A percentile compares a stretch with the other conserved stretches of the same genome.
Evolutionary conservation across 2,329 filamentous ascomycete species (phyloP).

Genomic region (Aspergillus fijiensis): DNA sequence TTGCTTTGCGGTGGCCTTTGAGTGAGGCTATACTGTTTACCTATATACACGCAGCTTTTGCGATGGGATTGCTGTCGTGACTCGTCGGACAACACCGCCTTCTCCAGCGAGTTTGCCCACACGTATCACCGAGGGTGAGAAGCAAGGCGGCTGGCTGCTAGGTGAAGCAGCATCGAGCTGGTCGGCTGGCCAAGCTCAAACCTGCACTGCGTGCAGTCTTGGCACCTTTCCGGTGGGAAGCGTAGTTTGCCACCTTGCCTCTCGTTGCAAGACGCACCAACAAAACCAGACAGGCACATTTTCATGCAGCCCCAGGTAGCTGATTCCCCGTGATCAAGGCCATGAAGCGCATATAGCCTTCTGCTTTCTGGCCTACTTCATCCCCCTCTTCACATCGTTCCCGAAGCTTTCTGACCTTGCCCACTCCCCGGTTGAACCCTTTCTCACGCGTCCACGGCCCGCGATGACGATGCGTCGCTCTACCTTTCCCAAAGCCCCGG

Average conservation of each 20-base stretch:
- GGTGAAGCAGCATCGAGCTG: neutral
- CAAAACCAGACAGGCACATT: too few relatives aligned
- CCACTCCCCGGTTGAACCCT: slow-evolving; percentile 44
- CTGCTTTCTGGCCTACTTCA: slow-evolving; percentile 32
- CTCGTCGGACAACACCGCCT: neutral
- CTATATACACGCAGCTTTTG: neutral
- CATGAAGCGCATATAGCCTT: slow-evolving; percentile 41
- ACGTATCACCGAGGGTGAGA: neutral
- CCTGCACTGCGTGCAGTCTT: neutral
- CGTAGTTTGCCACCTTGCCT: neutral
- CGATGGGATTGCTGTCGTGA: neutral
- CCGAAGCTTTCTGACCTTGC: slow-evolving; percentile 39
- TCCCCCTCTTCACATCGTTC: slow-evolving; percentile 37
- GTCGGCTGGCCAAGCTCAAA: neutral
- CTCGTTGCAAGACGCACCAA: neutral
- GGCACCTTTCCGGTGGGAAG: neutral
- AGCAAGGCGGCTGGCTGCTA: neutral
- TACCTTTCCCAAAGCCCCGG: slow-evolving; percentile 29
- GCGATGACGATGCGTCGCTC: slow-evolving; percentile 28
- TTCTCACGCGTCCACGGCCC: slow-evolving; percentile 45
- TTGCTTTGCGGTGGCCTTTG: neutral
- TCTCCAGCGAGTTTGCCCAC: neutral
- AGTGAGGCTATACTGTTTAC: neutral
- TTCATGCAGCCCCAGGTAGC: slow-evolving; percentile 7
- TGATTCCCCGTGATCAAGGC: slow-evolving; percentile 30